These are phyloP conservation scores for Mortierella sp. DNA, from an alignment of 371 early-diverging fungal species.

Conservation along the genomic window DNA sequence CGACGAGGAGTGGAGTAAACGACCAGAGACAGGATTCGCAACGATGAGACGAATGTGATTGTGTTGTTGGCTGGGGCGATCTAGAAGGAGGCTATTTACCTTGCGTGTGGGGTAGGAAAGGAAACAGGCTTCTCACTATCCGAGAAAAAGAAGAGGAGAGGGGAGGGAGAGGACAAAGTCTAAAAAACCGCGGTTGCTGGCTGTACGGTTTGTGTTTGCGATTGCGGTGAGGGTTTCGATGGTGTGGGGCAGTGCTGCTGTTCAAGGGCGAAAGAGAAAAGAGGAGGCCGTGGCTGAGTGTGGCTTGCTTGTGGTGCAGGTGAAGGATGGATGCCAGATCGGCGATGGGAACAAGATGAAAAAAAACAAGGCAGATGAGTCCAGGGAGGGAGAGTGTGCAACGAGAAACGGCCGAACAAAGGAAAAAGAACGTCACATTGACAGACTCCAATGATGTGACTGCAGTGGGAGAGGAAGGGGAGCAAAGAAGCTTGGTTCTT, in stretches of 20 bases:
- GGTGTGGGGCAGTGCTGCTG: neutral
- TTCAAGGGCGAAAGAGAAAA: neutral
- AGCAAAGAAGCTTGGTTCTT: neutral
- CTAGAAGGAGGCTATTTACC: neutral
- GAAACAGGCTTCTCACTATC: neutral
- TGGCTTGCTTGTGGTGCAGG: neutral
- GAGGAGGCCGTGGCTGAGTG: neutral
- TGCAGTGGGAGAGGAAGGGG: neutral
- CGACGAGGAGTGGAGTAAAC: too few relatives aligned
- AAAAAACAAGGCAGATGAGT: conserved; percentile 2
- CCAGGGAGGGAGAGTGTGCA: neutral
- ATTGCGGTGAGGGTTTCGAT: neutral
- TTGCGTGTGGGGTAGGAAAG: neutral
- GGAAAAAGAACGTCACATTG: neutral
- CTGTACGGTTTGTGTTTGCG: neutral
- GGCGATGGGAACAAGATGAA: conserved; percentile 4
- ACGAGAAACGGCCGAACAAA: neutral
- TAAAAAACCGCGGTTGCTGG: neutral
- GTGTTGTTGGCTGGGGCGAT: neutral
- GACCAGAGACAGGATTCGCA: neutral
- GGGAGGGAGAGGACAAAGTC: neutral
- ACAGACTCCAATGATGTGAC: neutral
- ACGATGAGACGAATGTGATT: neutral
- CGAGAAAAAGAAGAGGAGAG: neutral
- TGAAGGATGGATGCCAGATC: neutral